A percentile compares a stretch with the other conserved stretches of the same genome.
Conservation (phyloP, 116 monocot species). For the Phalaenopsis hybrid region DNA sequence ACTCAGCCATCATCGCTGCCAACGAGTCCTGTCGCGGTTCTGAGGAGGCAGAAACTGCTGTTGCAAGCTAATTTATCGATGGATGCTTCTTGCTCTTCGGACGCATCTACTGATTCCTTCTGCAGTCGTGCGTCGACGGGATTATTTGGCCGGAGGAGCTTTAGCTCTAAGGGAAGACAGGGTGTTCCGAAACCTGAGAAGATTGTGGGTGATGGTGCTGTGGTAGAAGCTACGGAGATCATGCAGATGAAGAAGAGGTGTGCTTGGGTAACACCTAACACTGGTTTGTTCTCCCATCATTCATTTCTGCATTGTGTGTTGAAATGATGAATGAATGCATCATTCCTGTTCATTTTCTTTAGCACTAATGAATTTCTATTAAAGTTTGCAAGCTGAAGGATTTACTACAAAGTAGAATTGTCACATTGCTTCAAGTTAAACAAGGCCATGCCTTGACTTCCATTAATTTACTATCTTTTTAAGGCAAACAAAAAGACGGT, state of each 20-base stretch:
- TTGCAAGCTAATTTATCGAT: constrained; percentile 63
- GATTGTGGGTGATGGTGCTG: constrained; percentile 12
- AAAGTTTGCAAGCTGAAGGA: background rate
- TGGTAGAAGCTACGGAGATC: constrained; percentile 11
- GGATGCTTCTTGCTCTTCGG: constrained; percentile 88
- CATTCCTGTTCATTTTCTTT: too few species aligned
- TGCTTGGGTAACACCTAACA: constrained; percentile 64
- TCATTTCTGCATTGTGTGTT: background rate
- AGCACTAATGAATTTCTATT: background rate
- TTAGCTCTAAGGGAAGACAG: constrained; percentile 29
- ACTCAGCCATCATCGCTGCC: constrained; percentile 18
- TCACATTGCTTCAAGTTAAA: background rate
- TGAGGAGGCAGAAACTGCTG: constrained; percentile 52
- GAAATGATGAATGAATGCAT: too few species aligned
- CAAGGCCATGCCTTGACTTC: background rate
- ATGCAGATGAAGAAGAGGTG: constrained; percentile 57
- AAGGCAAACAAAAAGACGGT: background rate
- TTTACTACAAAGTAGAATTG: background rate
- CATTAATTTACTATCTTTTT: background rate
- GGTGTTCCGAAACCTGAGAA: constrained; percentile 22
- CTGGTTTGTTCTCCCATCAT: constrained; percentile 29
- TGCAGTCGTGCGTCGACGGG: constrained; percentile 87
- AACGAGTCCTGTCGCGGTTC: constrained; percentile 23
- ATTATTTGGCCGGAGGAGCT: constrained; percentile 37
- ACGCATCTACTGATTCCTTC: constrained; percentile 81